Base-by-base conservation (phyloP, 2,329 filamentous ascomycete genomes). In the Exophiala alcalophila region DNA sequence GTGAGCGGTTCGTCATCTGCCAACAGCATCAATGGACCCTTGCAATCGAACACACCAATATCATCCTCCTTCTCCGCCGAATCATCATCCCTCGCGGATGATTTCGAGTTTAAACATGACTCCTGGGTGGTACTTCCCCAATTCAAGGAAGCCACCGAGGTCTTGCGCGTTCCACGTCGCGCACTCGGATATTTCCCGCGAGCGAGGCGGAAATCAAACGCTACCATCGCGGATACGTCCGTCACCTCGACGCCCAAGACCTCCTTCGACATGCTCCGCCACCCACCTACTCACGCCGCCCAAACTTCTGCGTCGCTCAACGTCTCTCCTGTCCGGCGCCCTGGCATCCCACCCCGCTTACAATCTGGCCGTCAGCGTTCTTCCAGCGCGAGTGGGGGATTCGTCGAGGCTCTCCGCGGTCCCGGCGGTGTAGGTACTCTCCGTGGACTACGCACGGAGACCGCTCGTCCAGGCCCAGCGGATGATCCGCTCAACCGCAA, bases 111-210 rank as follows among this genome's bases (percentile, higher is more conserved):
- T 86, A 83, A 78, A 46, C 89, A 96, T 65, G 87, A 95, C 45
- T 83, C 86, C 31, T 96, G 89, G 88, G 86, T 95, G 1, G 72
- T 84, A 20, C 75, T 96, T 18, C 86, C 91, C 50, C 83, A 81
- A 15, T 76, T 77, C 50, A 69, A 72, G 11, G 74, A 81, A 16
- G 83, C 87, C 1, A 81, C 92, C 16, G 86, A 96, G 62, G 92
- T 98, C 53, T 88, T 82, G 11, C 81, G 92, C 20, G 80, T 97
- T 44, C 81, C 88, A 15, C 81, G 86, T 44, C 81, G 83, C 65
- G 77, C 84, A 2, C 74, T 96, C 30, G 91, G 90, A 16, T 97
- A 91, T 66, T 97, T 97, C 59, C 91, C 91, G 3, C 90, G 90
- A 5, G 79, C 89, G 14, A 76, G 89, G 60, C 87, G 90, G 80